Conservation (phyloP, 768 basidiomycete species). For the Inosperma sp. region DNA sequence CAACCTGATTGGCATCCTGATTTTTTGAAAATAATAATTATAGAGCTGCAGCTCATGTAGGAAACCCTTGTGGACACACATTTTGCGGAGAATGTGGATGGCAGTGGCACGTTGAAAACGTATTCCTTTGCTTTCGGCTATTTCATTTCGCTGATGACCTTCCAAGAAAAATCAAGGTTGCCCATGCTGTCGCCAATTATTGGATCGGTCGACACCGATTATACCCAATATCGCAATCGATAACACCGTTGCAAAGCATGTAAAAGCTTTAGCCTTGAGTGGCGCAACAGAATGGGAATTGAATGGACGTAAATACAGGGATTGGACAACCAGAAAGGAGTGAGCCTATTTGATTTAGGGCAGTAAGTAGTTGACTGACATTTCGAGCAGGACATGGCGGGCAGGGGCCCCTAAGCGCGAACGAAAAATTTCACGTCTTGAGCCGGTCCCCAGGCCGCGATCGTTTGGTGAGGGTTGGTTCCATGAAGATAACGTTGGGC, state of each 20-base stretch:
- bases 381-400: conserved; percentile 35
- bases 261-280: conserved; percentile 42
- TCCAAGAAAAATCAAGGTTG: conserved; percentile 40
- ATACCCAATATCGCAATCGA: conserved; percentile 65
- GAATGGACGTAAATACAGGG: conserved; percentile 41
- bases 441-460: no score
- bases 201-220: conserved; percentile 42
- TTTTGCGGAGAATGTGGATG: conserved; percentile 65
- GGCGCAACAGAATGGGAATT: conserved; percentile 51
- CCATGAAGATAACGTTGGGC: conserved; percentile 17
- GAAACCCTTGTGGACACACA: conserved; percentile 72
- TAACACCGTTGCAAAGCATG: conserved; percentile 54
- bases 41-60: conserved; percentile 58
- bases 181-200: conserved; percentile 52
- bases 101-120: conserved; percentile 54
- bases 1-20: no score
- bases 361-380: conserved; percentile 2
- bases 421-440: conserved; percentile 13
- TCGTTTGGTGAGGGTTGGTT: conserved; percentile 11
- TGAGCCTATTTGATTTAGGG: conserved; percentile 28
- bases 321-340: conserved; percentile 55
- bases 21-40: conserved; percentile 1
- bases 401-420: conserved; percentile 26
- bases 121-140: conserved; percentile 23
- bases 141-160: conserved; percentile 20